Evolutionary conservation across 768 basidiomycete genomes (phyloP).

Genomic region (Termitomyces sp.): DNA sequence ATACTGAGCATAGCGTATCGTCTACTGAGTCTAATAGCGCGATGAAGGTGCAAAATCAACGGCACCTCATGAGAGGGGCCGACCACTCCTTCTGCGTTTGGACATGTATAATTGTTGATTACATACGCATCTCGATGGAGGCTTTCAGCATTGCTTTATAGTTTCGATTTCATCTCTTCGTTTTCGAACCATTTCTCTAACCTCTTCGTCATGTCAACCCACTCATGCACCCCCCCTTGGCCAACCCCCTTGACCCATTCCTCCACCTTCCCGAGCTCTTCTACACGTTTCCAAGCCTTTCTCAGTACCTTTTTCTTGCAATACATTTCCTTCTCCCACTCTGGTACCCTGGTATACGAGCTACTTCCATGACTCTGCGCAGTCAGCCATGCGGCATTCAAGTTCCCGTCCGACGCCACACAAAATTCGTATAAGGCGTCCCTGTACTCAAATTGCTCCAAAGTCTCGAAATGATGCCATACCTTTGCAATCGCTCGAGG

Average conservation of each 20-base stretch:
- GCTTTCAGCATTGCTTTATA: background rate
- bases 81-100: background rate
- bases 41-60: too few relatives aligned
- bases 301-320: conserved; percentile 40
- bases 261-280: conserved; percentile 48
- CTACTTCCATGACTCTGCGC: background rate
- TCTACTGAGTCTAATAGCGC: background rate
- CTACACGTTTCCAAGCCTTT: conserved; percentile 52
- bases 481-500: conserved; percentile 38
- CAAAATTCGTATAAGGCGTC: conserved; percentile 47
- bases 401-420: conserved; percentile 18
- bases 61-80: background rate
- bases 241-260: conserved; percentile 64
- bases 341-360: conserved; percentile 24
- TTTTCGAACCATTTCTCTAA: conserved; percentile 26
- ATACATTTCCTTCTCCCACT: conserved; percentile 60
- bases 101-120: background rate
- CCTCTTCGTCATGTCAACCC: conserved; percentile 42
- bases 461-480: conserved; percentile 48
- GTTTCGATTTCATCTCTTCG: conserved; percentile 7
- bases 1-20: background rate
- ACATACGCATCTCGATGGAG: background rate
- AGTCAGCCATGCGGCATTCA: conserved; percentile 2
- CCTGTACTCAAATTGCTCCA: conserved; percentile 65
- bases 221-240: conserved; percentile 47